A percentile compares a stretch with the other conserved stretches of the same genome.
These are phyloP conservation scores for Ascosphaera aggregata DNA, from an alignment of 2,329 filamentous ascomycete species.

Conservation along the genomic window DNA sequence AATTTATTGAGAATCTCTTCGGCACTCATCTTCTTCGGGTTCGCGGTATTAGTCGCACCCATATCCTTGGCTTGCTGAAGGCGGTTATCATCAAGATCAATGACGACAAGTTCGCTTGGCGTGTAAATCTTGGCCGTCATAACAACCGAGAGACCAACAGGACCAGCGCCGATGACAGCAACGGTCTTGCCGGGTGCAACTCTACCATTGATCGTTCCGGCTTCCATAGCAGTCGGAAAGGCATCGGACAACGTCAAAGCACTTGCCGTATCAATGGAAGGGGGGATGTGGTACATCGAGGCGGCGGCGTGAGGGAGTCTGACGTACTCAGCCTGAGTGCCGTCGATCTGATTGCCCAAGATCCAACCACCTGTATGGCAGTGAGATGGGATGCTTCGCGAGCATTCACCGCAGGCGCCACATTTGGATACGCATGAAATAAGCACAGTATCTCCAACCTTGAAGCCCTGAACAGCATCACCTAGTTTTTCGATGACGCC, in stretches of 20 bases:
- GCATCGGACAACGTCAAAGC: slow-evolving; percentile 32
- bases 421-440: slow-evolving; percentile 29
- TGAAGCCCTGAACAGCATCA: slow-evolving; percentile 22
- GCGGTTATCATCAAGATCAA: slow-evolving; percentile 27
- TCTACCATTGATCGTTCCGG: slow-evolving; percentile 27
- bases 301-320: slow-evolving; percentile 27
- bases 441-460: slow-evolving; percentile 28
- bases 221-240: slow-evolving; percentile 32
- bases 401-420: slow-evolving; percentile 27
- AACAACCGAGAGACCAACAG: slow-evolving; percentile 31
- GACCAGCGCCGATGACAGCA: slow-evolving; percentile 31
- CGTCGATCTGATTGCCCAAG: slow-evolving; percentile 28
- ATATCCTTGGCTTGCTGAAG: slow-evolving; percentile 24
- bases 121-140: slow-evolving; percentile 32
- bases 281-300: slow-evolving; percentile 24
- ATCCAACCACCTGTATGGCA: slow-evolving; percentile 32
- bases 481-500: slow-evolving; percentile 25
- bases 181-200: slow-evolving; percentile 29
- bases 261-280: slow-evolving; percentile 18
- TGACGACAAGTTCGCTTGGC: slow-evolving; percentile 26
- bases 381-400: slow-evolving; percentile 27
- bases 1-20: slow-evolving; percentile 19
- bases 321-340: slow-evolving; percentile 34
- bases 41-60: slow-evolving; percentile 25
- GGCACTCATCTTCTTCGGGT: slow-evolving; percentile 16